A percentile compares a stretch with the other conserved stretches of the same genome.
These are phyloP conservation scores for Globisporangium lucens DNA, from an alignment of 352 stramenopile genomes.

Conservation along the genomic window DNA sequence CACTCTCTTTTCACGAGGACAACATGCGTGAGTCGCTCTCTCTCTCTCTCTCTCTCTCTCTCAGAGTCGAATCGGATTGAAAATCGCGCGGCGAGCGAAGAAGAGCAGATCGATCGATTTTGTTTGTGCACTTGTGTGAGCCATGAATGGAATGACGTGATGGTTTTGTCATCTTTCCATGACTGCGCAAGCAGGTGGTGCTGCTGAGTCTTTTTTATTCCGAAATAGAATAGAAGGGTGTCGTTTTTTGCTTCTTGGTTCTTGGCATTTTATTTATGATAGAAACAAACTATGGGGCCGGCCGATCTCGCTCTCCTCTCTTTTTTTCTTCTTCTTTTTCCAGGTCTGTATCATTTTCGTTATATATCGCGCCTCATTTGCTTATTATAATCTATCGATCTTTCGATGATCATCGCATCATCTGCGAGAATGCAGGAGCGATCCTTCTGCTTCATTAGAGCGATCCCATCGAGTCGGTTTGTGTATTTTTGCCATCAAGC, in stretches of 20 bases:
- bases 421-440: background rate
- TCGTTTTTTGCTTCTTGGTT: background rate
- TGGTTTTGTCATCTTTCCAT: background rate
- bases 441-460: background rate
- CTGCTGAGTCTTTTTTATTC: background rate
- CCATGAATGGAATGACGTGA: background rate
- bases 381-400: no score
- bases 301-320: background rate
- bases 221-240: background rate
- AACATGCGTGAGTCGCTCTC: no score
- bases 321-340: background rate
- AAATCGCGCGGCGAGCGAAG: background rate
- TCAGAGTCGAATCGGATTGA: background rate
- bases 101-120: background rate
- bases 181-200: no score
- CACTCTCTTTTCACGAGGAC: background rate
- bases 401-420: background rate
- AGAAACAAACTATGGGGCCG: no score
- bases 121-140: background rate
- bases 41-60: background rate
- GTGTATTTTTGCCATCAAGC: background rate
- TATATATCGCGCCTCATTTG: background rate
- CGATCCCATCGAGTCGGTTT: background rate
- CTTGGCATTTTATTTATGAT: background rate
- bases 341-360: background rate